A percentile compares a stretch with the other conserved stretches of the same genome.
Conservation (phyloP, 108 stramenopile genomes). For the Phaeodactylum tricornutum region DNA sequence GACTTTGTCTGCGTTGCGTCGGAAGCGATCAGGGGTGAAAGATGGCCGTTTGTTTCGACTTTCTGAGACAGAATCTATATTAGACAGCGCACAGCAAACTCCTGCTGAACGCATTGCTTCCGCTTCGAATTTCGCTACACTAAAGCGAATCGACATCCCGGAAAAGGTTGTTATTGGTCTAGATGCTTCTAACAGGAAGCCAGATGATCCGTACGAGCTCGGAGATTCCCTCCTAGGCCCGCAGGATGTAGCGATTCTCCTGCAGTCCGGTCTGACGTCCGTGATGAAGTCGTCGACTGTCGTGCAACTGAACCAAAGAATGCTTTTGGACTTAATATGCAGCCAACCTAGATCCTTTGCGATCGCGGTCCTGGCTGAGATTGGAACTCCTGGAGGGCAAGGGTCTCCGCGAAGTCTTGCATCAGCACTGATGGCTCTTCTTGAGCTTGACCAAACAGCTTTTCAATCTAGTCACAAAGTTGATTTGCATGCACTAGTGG, state of each 20-base stretch:
- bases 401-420: slow-evolving; percentile 63
- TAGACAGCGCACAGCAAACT: slow-evolving; percentile 34
- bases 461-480: slow-evolving; percentile 62
- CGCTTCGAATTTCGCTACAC: slow-evolving; percentile 18
- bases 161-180: not conserved
- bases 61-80: not conserved
- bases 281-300: slow-evolving; percentile 84
- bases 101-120: slow-evolving; percentile 71
- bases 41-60: not conserved
- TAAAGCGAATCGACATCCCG: not conserved
- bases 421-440: slow-evolving; percentile 60
- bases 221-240: slow-evolving; percentile 87
- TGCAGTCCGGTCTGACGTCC: slow-evolving; percentile 80
- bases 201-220: slow-evolving; percentile 40
- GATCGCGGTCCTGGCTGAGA: slow-evolving; percentile 78
- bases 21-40: not conserved
- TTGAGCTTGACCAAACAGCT: slow-evolving; percentile 80
- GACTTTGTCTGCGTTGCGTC: no score
- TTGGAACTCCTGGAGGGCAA: slow-evolving; percentile 64
- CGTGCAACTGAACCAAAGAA: slow-evolving; percentile 85
- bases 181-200: no score
- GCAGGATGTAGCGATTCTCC: slow-evolving; percentile 78
- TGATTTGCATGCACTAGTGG: slow-evolving; percentile 69
- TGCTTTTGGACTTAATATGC: slow-evolving; percentile 82
- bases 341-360: slow-evolving; percentile 78